Evolutionary conservation across 768 basidiomycete species (phyloP), one percentile per base, ranked within the genome.

Genomic region (Kwoniella newhampshirensis): DNA sequence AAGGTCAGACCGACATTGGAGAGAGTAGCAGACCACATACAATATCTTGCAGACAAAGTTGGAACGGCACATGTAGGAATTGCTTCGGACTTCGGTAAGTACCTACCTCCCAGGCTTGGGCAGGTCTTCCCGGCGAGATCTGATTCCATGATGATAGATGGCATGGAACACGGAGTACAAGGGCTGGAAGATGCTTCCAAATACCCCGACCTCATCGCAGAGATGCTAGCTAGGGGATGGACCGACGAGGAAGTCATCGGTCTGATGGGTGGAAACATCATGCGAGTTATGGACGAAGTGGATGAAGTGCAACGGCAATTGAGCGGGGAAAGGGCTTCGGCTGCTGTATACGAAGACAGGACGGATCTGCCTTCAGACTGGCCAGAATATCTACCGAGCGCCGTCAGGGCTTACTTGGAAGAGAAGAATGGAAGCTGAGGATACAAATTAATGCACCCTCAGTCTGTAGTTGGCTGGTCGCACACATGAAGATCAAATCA

Each of bases 141-240:
- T n/a, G n/a, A n/a, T n/a, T n/a, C n/a, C n/a, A n/a, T n/a, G n/a
- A n/a, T n/a, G 17, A 26, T 45, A 49, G 47, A 66, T 28, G 65
- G 65, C 7, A 66, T 63, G 50, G 28, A 35, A 15, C 6, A 28
- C 13, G 28, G 56, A 11, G 58, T 66, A 13, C 44, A 56, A 21
- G 65, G 65, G 9, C 26, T 63, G 35, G 65, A 66, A 37, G 65
- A 62, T 27, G 58, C 53, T 11, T 40, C 51, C 26, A 63, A 63
- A 28, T 66, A 51, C 25, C 65, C 65, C 3, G 20, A 54, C 28
- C 58, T 66, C 8, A 66, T 66, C 21, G 32, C 42, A 8, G 66
- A 67, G 41, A 39, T 67, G 17, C n/a, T 67, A 13, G 18, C 27
- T 15, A 30, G 66, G 12, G 63, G 63, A 4, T 67, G 66, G 66